Conservation (phyloP, 2,329 filamentous ascomycete species). For the Pestalotiopsis sp. region DNA sequence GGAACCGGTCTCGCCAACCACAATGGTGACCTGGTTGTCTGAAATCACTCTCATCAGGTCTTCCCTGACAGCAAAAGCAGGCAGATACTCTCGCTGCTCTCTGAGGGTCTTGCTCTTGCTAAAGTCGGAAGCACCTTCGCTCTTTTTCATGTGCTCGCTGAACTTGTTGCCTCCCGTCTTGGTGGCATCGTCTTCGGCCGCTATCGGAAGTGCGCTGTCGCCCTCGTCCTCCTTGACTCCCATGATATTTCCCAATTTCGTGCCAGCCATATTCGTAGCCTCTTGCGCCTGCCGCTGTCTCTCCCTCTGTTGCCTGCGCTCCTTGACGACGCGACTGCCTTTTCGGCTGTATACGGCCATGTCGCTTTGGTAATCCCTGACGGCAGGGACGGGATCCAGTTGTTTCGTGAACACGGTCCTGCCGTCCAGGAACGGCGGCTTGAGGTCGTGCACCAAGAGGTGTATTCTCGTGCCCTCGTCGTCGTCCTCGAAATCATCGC, state of each 20-base stretch:
- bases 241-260: conserved; percentile 91
- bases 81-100: conserved; percentile 91
- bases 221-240: conserved; percentile 92
- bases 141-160: conserved; percentile 86
- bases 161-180: conserved; percentile 77
- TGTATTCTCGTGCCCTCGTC: conserved; percentile 89
- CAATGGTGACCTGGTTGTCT: conserved; percentile 96
- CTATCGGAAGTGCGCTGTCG: conserved; percentile 81
- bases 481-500: conserved; percentile 84
- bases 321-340: conserved; percentile 89
- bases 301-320: conserved; percentile 89
- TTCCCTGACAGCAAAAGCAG: conserved; percentile 94
- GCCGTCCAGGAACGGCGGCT: conserved; percentile 92
- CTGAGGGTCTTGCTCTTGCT: conserved; percentile 88
- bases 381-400: conserved; percentile 89
- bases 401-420: conserved; percentile 97
- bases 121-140: conserved; percentile 84
- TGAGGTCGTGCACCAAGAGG: conserved; percentile 88
- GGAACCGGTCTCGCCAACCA: conserved; percentile 95
- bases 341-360: conserved; percentile 98
- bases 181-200: conserved; percentile 69
- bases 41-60: conserved; percentile 89
- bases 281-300: conserved; percentile 93
- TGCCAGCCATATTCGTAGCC: conserved; percentile 90
- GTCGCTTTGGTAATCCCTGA: conserved; percentile 92